Conservation (phyloP, 2,329 filamentous ascomycete species). For the Chrysoporthe deuterocubensis region DNA sequence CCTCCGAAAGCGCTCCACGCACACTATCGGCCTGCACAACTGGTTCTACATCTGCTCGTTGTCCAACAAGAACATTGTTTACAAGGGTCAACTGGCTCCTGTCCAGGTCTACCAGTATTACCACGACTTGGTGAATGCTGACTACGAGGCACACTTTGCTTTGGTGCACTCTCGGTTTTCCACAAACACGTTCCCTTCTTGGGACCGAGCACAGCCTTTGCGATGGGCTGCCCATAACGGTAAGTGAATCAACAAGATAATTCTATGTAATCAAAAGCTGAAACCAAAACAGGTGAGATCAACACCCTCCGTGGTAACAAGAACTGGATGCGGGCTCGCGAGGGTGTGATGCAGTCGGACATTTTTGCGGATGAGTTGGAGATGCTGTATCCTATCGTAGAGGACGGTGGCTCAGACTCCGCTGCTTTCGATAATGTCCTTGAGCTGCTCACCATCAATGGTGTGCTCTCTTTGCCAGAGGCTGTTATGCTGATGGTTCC, state of each 20-base stretch:
- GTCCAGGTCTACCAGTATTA: slow-evolving; percentile 98
- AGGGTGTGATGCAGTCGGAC: slow-evolving; percentile 91
- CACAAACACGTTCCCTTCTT: slow-evolving; percentile 97
- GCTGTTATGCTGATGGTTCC: slow-evolving; percentile 99
- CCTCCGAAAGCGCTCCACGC: slow-evolving; percentile 90
- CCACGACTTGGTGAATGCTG: slow-evolving; percentile 93
- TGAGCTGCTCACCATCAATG: slow-evolving; percentile 92
- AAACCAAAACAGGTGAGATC: slow-evolving; percentile 69
- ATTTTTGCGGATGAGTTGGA: slow-evolving; percentile 93
- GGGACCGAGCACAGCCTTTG: slow-evolving; percentile 95
- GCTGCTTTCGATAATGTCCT: slow-evolving; percentile 97
- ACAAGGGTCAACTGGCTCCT: slow-evolving; percentile 95
- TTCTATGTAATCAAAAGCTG: slow-evolving; percentile 23
- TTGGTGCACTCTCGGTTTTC: slow-evolving; percentile 97
- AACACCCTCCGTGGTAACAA: slow-evolving; percentile 98
- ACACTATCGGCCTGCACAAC: slow-evolving; percentile 93
- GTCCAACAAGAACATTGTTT: slow-evolving; percentile 98
- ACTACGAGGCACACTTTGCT: slow-evolving; percentile 96
- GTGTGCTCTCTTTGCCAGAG: slow-evolving; percentile 91
- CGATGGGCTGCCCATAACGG: slow-evolving; percentile 98
- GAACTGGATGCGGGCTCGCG: slow-evolving; percentile 98
- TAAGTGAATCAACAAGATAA: slow-evolving; percentile 40
- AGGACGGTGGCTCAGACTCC: slow-evolving; percentile 95
- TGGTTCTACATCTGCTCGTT: slow-evolving; percentile 99
- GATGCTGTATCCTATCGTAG: slow-evolving; percentile 88